Evolutionary conservation across 805 yeast species (phyloP).

Genomic region (Hanseniaspora osmophila): DNA sequence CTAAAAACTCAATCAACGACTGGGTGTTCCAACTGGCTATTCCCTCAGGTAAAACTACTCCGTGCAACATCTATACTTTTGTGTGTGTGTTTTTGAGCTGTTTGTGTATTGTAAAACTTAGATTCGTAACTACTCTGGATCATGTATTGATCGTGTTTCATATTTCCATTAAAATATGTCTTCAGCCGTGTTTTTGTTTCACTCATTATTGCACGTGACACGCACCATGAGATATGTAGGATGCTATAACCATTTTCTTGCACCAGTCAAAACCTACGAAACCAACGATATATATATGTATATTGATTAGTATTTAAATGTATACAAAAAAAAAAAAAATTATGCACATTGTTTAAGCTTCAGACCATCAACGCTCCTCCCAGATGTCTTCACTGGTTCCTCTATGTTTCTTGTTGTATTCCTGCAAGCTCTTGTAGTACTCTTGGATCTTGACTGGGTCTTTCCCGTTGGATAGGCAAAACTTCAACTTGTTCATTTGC

Average conservation of each 20-base stretch:
- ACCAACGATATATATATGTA: neutral
- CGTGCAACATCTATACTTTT: neutral
- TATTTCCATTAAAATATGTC: too few species aligned
- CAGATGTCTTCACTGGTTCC: conserved; percentile 84
- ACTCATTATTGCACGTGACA: too few species aligned
- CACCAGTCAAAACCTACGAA: too few species aligned
- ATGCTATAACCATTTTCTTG: too few species aligned
- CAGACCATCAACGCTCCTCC: conserved; percentile 27
- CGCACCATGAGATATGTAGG: too few species aligned
- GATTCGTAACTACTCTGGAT: too few species aligned
- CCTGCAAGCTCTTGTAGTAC: conserved; percentile 51
- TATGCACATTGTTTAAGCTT: neutral
- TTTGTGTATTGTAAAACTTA: too few species aligned
- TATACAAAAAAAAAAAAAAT: neutral
- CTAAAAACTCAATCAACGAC: neutral
- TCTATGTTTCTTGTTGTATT: conserved; percentile 37
- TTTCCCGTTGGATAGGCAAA: conserved; percentile 48
- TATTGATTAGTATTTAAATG: neutral
- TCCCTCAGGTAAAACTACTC: neutral
- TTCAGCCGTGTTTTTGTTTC: too few species aligned
- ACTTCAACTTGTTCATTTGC: conserved; percentile 63
- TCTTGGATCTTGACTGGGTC: conserved; percentile 52
- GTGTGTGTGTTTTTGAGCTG: neutral
- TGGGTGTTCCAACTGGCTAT: neutral
- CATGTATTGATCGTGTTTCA: too few species aligned